Evolutionary conservation across 2,329 filamentous ascomycete genomes (phyloP), one percentile per base, ranked within the genome.

Genomic region (Simplicillium sp.): DNA sequence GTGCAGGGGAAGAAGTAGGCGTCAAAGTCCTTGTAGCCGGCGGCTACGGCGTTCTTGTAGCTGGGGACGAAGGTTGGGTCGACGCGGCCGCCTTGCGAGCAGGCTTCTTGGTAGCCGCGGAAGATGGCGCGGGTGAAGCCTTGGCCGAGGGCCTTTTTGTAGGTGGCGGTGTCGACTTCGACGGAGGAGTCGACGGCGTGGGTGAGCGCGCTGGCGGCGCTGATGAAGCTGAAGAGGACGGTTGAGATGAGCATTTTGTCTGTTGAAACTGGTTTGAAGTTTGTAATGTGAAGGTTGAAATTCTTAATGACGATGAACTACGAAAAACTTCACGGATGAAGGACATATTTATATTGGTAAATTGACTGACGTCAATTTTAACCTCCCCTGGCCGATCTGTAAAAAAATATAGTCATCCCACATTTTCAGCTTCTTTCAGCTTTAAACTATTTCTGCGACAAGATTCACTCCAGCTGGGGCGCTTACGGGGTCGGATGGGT

Each of bases 1-100:
- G 42, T 41, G 39, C 42, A 44, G 15, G 42, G 42, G 35, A 38
- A 38, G 18, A 40, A 41, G 33, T 44, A 44, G 31, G 36, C 36
- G 29, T 44, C 42, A 33, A 44, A 37, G 42, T 44, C 36, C 37
- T 36, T 41, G 39, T 40, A 44, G 29, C 42, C 42, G 4, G 39
- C 42, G 3, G 38, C 38, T 12, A 16, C 13, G n/a, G 38, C 38
- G 28, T 42, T 42, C 13, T 36, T 36, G 41, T 42, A 42, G 41
- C 41, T 42, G 14, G 36, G 36, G 20, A 37, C 34, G 29, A 44
- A 44, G 38, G 18, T 41, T n/a, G 42, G 38, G 38, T 44, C 42
- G 39, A 44, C 42, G n/a, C 35, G 38, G 34, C 42, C 42, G 33
- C 42, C 42, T 6, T 25, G 29, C n/a, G 28, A 34, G 36, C 42